A percentile compares a stretch with the other conserved stretches of the same genome.
Conservation (phyloP, 2,329 filamentous ascomycete species). For the Hypoxylon sp. region DNA sequence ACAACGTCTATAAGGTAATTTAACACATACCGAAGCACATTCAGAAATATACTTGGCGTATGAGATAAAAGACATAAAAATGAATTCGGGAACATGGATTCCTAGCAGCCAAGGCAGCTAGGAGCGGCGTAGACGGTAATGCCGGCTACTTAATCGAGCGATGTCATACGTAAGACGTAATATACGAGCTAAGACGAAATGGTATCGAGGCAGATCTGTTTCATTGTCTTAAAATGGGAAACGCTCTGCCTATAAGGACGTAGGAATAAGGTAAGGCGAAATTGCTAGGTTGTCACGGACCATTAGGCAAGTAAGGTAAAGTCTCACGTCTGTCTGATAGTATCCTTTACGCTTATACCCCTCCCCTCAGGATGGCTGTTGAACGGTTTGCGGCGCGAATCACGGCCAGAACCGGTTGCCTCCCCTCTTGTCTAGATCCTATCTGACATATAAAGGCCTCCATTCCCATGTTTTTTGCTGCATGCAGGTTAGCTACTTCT, state of each 20-base stretch:
- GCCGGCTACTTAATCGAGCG: conserved; percentile 6
- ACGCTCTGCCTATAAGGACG: conserved; percentile 5
- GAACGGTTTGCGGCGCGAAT: background rate
- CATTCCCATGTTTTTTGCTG: background rate
- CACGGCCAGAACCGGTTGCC: background rate
- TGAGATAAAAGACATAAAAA: background rate
- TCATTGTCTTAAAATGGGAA: conserved; percentile 3
- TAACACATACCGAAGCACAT: background rate
- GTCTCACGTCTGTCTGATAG: conserved; percentile 6
- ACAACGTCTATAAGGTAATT: background rate
- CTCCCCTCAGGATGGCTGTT: background rate
- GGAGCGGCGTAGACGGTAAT: conserved; percentile 2
- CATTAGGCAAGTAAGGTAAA: conserved; percentile 5
- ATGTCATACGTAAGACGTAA: conserved; percentile 17
- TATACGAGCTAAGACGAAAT: conserved; percentile 1
- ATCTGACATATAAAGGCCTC: background rate
- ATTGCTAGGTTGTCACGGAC: conserved; percentile 19
- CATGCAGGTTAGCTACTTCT: background rate
- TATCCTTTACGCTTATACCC: background rate
- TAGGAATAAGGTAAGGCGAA: conserved; percentile 13
- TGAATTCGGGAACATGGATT: background rate
- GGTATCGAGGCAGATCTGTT: conserved; percentile 2
- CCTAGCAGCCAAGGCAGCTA: too few relatives aligned
- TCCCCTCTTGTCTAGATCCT: background rate
- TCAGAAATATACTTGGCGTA: conserved; percentile 3